phyloP scores from a whole-genome alignment of 257 asterid genomes.

The Hygrophila difformis region DNA sequence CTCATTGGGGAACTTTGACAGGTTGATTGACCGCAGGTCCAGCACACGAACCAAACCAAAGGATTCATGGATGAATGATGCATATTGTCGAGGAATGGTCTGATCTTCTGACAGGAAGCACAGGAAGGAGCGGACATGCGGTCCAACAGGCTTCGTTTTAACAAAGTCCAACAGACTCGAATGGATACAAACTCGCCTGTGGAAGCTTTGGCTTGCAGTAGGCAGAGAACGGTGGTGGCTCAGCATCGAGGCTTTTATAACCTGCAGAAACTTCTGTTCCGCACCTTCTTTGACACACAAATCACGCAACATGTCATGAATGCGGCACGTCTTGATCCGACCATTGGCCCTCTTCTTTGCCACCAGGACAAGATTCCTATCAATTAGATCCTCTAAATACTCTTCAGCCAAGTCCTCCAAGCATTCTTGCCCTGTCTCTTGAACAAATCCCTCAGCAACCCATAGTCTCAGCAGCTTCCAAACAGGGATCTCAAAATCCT shows the following conservation, averaged over 20 bases:
- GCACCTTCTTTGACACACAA: background rate
- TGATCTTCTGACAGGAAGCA: slow-evolving; percentile 23
- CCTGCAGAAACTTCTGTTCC: slow-evolving; percentile 3
- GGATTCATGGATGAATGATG: slow-evolving; percentile 25
- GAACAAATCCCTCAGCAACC: slow-evolving; percentile 33
- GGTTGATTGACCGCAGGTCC: slow-evolving; percentile 23
- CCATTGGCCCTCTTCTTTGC: background rate
- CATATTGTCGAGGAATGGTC: slow-evolving; percentile 22
- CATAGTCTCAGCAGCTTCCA: slow-evolving; percentile 25
- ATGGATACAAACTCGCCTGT: slow-evolving; percentile 33
- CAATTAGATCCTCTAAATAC: background rate
- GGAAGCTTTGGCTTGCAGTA: slow-evolving; percentile 10
- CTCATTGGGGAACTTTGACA: slow-evolving; percentile 30
- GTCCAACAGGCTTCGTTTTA: slow-evolving; percentile 24
- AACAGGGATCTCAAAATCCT: slow-evolving; percentile 25
- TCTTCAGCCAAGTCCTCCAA: slow-evolving; percentile 1
- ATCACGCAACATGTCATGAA: slow-evolving; percentile 7
- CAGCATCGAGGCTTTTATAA: slow-evolving; percentile 17
- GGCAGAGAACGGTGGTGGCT: slow-evolving; percentile 1
- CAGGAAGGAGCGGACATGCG: slow-evolving; percentile 32
- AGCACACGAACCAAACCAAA: slow-evolving; percentile 29
- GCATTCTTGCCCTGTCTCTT: slow-evolving; percentile 6
- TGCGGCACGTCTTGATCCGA: background rate
- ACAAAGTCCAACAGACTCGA: slow-evolving; percentile 26
- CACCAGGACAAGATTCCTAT: slow-evolving; percentile 3